Conservation (phyloP, 805 yeast species). For the Lipomyces anomalus region DNA sequence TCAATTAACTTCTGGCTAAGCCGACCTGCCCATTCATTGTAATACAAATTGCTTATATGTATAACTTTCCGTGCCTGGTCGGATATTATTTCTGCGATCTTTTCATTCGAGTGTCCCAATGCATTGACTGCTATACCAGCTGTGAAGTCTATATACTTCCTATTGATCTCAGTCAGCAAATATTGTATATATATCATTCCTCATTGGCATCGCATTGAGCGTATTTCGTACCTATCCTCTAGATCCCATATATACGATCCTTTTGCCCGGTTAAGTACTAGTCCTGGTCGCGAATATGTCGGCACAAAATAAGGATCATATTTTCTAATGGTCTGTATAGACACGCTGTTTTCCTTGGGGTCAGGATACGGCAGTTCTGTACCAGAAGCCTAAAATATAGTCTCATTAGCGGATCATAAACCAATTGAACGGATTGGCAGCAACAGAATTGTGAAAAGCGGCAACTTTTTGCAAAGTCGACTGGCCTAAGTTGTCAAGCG, state of each 20-base stretch:
- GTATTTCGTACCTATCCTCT: conserved; percentile 45
- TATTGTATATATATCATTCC: background rate
- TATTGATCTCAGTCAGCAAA: conserved; percentile 5
- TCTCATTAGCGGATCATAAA: no score
- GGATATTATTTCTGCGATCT: conserved; percentile 60
- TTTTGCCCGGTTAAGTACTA: conserved; percentile 72
- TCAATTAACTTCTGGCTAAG: conserved; percentile 66
- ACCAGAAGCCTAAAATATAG: conserved; percentile 5
- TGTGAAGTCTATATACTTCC: conserved; percentile 77
- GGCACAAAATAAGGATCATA: conserved; percentile 58
- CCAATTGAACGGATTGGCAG: no score
- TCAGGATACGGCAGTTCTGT: conserved; percentile 20
- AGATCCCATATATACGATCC: conserved; percentile 80
- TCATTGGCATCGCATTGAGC: background rate
- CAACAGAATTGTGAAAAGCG: no score
- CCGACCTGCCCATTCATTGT: conserved; percentile 78
- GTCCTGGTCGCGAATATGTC: conserved; percentile 72
- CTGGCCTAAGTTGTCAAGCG: no score
- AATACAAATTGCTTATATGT: conserved; percentile 81
- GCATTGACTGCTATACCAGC: conserved; percentile 98
- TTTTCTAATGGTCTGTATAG: conserved; percentile 40
- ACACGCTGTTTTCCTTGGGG: conserved; percentile 29
- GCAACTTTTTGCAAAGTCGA: no score
- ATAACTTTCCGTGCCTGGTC: conserved; percentile 69
- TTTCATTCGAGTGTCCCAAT: conserved; percentile 78